phyloP scores from a whole-genome alignment of 768 basidiomycete species.

The Boletus reticulatus region DNA sequence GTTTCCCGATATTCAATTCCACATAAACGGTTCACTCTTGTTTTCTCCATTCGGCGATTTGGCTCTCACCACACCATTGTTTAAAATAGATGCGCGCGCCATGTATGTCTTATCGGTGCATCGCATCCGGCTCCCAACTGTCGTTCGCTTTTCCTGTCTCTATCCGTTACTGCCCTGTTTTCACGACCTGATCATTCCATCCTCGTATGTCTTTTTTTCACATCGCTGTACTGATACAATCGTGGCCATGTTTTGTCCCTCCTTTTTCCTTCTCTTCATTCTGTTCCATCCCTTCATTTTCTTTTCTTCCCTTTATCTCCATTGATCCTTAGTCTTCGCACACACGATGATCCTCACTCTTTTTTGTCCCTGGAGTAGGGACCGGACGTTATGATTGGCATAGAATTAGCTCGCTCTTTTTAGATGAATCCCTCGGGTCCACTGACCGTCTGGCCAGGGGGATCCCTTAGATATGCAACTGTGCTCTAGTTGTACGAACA shows the following conservation, averaged over 20 bases:
- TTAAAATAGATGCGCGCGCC: conserved; percentile 20
- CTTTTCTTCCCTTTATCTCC: not conserved
- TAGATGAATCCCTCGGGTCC: conserved; percentile 6
- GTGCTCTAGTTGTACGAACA: conserved; percentile 20
- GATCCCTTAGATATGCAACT: conserved; percentile 3
- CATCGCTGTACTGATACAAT: conserved; percentile 22
- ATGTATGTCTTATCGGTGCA: conserved; percentile 2
- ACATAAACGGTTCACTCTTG: not conserved
- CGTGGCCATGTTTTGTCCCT: not conserved
- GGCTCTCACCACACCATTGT: conserved; percentile 15
- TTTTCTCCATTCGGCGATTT: conserved; percentile 6
- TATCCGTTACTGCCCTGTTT: not conserved
- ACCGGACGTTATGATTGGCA: conserved; percentile 17
- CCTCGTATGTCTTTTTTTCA: conserved; percentile 1
- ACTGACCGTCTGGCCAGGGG: not conserved
- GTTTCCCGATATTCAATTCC: conserved; percentile 17
- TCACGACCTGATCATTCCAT: not conserved
- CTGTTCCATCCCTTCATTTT: not conserved
- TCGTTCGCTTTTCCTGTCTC: not conserved
- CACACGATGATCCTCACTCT: conserved; percentile 1
- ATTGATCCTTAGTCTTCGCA: conserved; percentile 1
- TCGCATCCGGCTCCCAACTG: not conserved
- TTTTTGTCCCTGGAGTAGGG: conserved; percentile 2
- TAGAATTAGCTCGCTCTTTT: conserved; percentile 11
- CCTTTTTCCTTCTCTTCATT: not conserved